These are phyloP conservation scores for Plasmodium fragile DNA, from an alignment of 169 alveolate species.

Conservation along the genomic window DNA sequence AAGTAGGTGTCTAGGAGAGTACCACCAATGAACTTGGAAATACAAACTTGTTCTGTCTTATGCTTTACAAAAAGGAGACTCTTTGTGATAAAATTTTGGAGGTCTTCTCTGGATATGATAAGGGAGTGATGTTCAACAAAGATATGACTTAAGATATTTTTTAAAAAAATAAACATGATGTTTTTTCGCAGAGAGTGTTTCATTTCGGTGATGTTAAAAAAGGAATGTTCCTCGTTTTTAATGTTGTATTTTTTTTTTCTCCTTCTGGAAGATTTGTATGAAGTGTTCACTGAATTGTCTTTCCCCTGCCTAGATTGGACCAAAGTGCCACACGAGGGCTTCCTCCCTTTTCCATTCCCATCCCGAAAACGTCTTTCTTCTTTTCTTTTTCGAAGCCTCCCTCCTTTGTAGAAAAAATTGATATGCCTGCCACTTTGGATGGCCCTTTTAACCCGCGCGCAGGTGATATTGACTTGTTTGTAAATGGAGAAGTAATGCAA, in stretches of 20 bases:
- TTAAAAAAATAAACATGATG: conserved; percentile 10
- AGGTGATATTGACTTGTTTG: conserved; percentile 8
- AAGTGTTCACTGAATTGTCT: background rate
- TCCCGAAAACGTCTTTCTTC: background rate
- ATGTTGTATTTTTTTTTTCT: background rate
- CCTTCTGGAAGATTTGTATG: background rate
- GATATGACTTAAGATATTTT: conserved; percentile 21
- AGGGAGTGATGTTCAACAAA: conserved; percentile 16
- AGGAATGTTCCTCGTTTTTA: background rate
- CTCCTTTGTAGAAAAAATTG: background rate
- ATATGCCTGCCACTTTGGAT: background rate
- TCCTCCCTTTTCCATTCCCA: background rate
- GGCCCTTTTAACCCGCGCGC: background rate
- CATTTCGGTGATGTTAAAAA: background rate
- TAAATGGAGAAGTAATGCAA: conserved; percentile 43
- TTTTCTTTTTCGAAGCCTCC: background rate
- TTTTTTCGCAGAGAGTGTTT: conserved; percentile 4
- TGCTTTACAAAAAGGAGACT: conserved; percentile 65
- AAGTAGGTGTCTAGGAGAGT: conserved; percentile 26
- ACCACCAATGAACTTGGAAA: background rate
- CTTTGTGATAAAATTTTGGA: conserved; percentile 11
- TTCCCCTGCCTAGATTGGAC: background rate
- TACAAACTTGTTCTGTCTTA: conserved; percentile 10
- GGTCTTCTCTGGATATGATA: conserved; percentile 7
- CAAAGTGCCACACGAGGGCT: background rate